Conservation (phyloP, 139 green algal species). For the Coelastrella sp. region DNA sequence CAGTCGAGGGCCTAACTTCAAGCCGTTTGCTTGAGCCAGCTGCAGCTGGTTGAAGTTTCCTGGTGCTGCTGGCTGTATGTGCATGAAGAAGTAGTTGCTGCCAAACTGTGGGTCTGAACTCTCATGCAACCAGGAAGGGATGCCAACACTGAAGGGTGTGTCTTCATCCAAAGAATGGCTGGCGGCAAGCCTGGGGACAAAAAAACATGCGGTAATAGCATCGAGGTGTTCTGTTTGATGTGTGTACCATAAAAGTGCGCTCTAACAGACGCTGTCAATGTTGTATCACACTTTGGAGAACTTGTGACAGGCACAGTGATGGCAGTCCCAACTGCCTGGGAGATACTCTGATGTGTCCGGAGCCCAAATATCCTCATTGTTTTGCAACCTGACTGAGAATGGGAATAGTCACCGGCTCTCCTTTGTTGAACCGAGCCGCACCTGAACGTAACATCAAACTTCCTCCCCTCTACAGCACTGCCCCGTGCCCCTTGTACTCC, state of each 20-base stretch:
- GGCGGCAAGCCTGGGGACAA: slow-evolving; percentile 30
- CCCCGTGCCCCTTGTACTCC: slow-evolving; percentile 20
- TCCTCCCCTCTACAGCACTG: slow-evolving; percentile 7
- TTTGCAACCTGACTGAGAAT: no score
- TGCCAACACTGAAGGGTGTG: slow-evolving; percentile 34
- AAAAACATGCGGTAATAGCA: not conserved
- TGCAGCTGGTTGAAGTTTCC: not conserved
- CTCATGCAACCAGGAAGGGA: slow-evolving; percentile 40
- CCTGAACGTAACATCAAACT: slow-evolving; percentile 41
- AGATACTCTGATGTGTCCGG: no score
- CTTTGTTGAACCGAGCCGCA: not conserved
- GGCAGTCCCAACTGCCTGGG: no score
- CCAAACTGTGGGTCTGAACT: not conserved
- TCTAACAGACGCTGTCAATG: no score
- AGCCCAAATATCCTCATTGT: no score
- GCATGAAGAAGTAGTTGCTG: slow-evolving; percentile 48
- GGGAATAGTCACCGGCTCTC: no score
- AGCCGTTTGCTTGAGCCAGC: not conserved
- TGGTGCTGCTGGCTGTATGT: slow-evolving; percentile 1
- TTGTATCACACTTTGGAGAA: no score
- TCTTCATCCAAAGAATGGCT: slow-evolving; percentile 19
- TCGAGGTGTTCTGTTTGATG: no score
- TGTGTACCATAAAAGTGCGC: no score
- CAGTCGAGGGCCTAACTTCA: not conserved
- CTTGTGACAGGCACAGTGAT: no score